Base-by-base conservation (phyloP, 2,329 filamentous ascomycete genomes). In the Beauveria rudraprayagi region DNA sequence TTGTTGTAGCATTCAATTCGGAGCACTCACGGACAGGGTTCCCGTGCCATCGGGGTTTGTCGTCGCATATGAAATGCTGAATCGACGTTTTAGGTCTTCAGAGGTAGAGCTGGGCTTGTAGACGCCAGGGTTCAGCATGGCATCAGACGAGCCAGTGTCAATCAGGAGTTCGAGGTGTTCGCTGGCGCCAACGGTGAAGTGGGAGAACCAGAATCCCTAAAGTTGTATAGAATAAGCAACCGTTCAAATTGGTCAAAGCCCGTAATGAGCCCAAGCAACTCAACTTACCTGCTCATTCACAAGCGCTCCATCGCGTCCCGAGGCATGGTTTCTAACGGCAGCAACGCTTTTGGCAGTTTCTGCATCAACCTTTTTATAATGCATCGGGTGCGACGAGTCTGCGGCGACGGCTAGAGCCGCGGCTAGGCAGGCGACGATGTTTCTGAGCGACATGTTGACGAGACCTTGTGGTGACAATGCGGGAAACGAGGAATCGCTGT, bases 131-230 rank as follows among this genome's bases (percentile, higher is more conserved):
- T 65, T 66, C 50, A 65, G 17, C 8, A 65, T 64, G 52, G 59
- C 55, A 19, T 65, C 64, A 10, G 64, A 62, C 24, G 64, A 64
- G n/a, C 65, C 64, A 10, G 66, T 65, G 50, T 65, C 62, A 44
- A 67, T 64, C 19, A 67, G 50, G 22, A 66, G 62, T 46, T 64
- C 56, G 22, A 67, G 64, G 22, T 66, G 53, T 10, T 55, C 26
- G 56, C 64, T 66, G 19, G 58, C 65, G 9, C 66, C 65, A 11
- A 66, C 56, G 26, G 60, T 63, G 43, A 65, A 66, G 48, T 66
- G 61, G 19, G 64, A 62, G 50, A 65, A 67, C 66, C 64, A 67
- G 54, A 65, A 66, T 34, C 64, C 65, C 66, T 66, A 2, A 22
- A 30, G 26, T 28, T 3, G 11, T 19, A 9, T 24, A 14, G 37